Conservation (phyloP, 1,139 yeast species). For the Hanseniaspora sp. region DNA sequence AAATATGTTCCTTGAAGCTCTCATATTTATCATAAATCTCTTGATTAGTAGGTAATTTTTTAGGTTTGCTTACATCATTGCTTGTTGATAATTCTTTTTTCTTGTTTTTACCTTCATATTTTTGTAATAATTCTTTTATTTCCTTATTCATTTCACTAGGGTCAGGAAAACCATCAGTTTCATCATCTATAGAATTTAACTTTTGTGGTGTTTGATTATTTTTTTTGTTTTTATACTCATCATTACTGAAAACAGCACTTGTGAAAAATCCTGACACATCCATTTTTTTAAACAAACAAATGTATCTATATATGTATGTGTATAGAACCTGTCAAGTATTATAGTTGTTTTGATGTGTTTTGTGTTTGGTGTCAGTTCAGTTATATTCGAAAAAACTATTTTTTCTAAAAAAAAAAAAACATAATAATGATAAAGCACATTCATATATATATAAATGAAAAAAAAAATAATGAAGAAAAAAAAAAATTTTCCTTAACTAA, state of each 20-base stretch:
- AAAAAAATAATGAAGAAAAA: too few relatives aligned
- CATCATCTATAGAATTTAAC: neutral
- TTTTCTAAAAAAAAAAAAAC: too few relatives aligned
- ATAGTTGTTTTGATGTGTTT: too few relatives aligned
- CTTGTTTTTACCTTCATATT: neutral
- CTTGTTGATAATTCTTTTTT: too few relatives aligned
- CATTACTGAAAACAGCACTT: slow-evolving; percentile 1
- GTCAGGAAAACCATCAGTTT: neutral
- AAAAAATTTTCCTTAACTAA: too few relatives aligned
- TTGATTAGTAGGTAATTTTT: neutral
- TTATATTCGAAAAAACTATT: too few relatives aligned
- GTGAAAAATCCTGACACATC: slow-evolving; percentile 12
- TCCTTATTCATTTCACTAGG: neutral
- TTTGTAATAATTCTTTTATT: neutral
- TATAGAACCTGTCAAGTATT: neutral
- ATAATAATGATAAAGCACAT: too few relatives aligned
- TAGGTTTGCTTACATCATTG: neutral
- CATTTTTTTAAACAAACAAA: neutral
- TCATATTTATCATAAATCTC: slow-evolving; percentile 11
- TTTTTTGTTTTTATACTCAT: slow-evolving; percentile 6
- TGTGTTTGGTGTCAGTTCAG: too few relatives aligned
- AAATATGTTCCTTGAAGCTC: slow-evolving; percentile 1
- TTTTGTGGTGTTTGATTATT: neutral
- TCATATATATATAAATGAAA: too few relatives aligned
- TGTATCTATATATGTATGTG: too few relatives aligned